Base-by-base conservation (phyloP, 1,284 basidiomycete species). In the Cerioporus squamosus region DNA sequence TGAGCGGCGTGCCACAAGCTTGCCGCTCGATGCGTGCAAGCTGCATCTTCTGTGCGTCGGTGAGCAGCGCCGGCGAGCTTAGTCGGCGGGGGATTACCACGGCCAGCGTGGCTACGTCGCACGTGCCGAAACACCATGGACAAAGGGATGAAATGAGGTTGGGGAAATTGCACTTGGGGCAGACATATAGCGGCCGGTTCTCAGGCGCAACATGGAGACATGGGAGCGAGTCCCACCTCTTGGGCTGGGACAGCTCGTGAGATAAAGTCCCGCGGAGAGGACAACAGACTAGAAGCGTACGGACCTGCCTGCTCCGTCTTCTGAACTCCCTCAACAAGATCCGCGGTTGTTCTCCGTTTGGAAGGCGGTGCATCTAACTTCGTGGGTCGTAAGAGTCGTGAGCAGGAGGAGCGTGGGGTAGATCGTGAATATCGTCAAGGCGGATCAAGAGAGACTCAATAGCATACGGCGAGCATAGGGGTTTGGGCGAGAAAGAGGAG, bases 61-160 rank as follows among this genome's bases (percentile, higher is more conserved):
- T 72, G 53, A 68, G 66, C 46, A 73, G 68, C 31, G 71, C 60
- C 0, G 79, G 79, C 17, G 75, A 75, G 59, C 78, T 81, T 53
- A 77, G 59, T 57, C 76, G 69, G 52, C 77, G 75, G 61, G 71
- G 59, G 60, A 66, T 48, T 68, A 69, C 65, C 68, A 70, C 75
- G 64, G 77, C 79, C 45, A 70, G 72, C 47, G 70, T 70, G 62
- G 73, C 71, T 6, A 76, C 75, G 48, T 73, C 75, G 46, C 76
- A 83, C 17, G 75, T 73, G 77, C 81, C 78, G 60, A 75, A 69
- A 68, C 85, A 86, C 82, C 83, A 86, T 9, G 85, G 73, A 70
- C 85, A 86, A 55, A 85, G 71, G 22, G 78, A 76, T 54, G 83
- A 75, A 61, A 79, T 74, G 31, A 75, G 71, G 60, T 86, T 87